phyloP scores from a whole-genome alignment of 805 yeast species.

The Starmera dryadoides region DNA sequence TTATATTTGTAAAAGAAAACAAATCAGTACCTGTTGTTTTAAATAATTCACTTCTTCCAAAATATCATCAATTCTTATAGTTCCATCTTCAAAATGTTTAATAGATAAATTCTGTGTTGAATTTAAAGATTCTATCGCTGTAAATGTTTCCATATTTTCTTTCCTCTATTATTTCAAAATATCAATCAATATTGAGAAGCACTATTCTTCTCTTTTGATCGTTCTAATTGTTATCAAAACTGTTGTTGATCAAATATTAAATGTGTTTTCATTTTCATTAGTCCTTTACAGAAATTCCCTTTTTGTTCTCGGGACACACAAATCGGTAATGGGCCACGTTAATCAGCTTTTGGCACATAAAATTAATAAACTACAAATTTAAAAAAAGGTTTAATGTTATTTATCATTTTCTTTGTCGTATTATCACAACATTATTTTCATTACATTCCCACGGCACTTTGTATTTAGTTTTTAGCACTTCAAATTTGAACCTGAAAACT shows the following conservation, averaged over 20 bases:
- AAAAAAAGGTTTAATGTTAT: no score
- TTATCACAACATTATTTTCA: background rate
- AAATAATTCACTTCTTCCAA: constrained; percentile 29
- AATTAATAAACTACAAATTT: no score
- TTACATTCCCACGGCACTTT: constrained; percentile 9
- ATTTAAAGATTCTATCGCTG: constrained; percentile 21
- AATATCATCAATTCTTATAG: constrained; percentile 25
- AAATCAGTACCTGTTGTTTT: constrained; percentile 21
- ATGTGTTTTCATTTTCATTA: no score
- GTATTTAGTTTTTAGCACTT: constrained; percentile 1
- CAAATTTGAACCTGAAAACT: constrained; percentile 6
- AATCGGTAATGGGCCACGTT: no score
- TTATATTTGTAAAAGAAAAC: background rate
- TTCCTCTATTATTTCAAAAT: background rate
- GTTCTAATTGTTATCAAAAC: no score
- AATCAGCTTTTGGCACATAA: no score
- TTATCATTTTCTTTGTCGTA: background rate
- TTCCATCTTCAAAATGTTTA: constrained; percentile 35
- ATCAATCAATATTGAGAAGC: no score
- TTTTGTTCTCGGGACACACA: no score
- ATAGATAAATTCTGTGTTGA: constrained; percentile 18
- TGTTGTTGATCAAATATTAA: no score
- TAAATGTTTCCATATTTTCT: constrained; percentile 19
- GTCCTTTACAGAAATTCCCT: no score
- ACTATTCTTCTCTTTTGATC: no score